A percentile compares a stretch with the other conserved stretches of the same genome.
These are phyloP conservation scores for Cinchona pubescens DNA, from an alignment of 257 asterid genomes.

Conservation along the genomic window DNA sequence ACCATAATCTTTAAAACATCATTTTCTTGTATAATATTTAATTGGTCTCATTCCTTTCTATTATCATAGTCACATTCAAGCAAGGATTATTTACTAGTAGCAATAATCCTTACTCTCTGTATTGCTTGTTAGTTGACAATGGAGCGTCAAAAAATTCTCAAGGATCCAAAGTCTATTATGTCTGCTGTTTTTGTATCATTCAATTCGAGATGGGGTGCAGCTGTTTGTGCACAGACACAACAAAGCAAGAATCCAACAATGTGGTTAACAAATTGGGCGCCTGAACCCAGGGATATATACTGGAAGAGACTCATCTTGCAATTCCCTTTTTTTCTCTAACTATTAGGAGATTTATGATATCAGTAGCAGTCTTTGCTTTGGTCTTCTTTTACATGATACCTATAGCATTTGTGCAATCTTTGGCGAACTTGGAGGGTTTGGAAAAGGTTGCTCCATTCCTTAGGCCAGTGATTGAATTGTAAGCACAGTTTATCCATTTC, in stretches of 20 bases:
- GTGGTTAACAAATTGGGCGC: constrained; percentile 95
- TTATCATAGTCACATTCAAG: not conserved
- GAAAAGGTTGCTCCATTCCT: constrained; percentile 95
- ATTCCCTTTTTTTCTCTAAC: constrained; percentile 81
- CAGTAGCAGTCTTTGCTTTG: constrained; percentile 66
- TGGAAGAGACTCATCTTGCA: constrained; percentile 83
- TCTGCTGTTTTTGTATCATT: constrained; percentile 92
- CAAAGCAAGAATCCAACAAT: constrained; percentile 88
- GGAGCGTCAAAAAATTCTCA: constrained; percentile 76
- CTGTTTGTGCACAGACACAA: constrained; percentile 96
- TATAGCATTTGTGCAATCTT: constrained; percentile 90
- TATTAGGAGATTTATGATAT: constrained; percentile 64
- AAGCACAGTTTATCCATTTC: constrained; percentile 25
- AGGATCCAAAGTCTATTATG: constrained; percentile 60
- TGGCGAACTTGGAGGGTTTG: constrained; percentile 94
- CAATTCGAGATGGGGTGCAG: constrained; percentile 93
- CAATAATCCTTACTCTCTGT: constrained; percentile 1
- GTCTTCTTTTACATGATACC: constrained; percentile 98
- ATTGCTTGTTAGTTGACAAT: constrained; percentile 51
- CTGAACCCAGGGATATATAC: constrained; percentile 93
- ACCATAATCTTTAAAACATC: not conserved
- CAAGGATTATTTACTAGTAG: not conserved
- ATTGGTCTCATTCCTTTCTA: not conserved
- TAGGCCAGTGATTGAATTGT: constrained; percentile 84
- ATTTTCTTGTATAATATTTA: not conserved